Evolutionary conservation across 192 early-diverging fungal genomes (phyloP), one percentile per base, ranked within the genome.

Genomic region (Coemansia sp.): DNA sequence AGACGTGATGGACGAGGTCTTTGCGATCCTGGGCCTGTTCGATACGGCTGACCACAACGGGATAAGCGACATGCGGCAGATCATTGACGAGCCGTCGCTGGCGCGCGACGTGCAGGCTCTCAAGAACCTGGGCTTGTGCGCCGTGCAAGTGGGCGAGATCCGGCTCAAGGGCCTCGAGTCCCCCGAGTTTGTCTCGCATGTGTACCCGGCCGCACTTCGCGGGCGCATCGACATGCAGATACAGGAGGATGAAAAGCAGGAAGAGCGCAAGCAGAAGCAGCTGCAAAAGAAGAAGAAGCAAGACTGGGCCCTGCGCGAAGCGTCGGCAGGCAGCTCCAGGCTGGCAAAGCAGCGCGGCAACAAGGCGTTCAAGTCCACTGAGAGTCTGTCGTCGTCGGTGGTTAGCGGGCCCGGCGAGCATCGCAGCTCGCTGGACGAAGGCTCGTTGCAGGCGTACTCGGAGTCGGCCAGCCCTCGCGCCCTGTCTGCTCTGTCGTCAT

Each of bases 101-200:
- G 72, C 61, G 1, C 69, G 73, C 46, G 78, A 75, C 48, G 59
- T 79, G 22, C 68, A 67, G 44, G 70, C 65, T n/a, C 68, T 89
- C n/a, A 80, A 76, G 28, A 81, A 80, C 42, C 67, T 89, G 39
- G 83, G 83, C 5, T 80, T 86, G 23, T 69, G 78, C 38, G 67
- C 84, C 5, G 78, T 86, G 61, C 82, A 81, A 42, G 75, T 92
- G 19, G 91, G 90, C 16, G 91, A 91, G 50, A 76, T 77, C 12
- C 86, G 84, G 42, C 76, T 94, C 14, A 94, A 94, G 69, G 91
- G 91, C 0, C 61, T 94, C 8, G 91, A 94, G 58, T 90, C 87
- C 5, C 87, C 89, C 3, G 92, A 94, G 59, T 78, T 82, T 54
- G 59, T 92, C 20, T 85, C 78, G 25, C 52, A 86, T 54, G 82